Base-by-base conservation (phyloP, 345 rosid species). In the Hibiscus syriacus region DNA sequence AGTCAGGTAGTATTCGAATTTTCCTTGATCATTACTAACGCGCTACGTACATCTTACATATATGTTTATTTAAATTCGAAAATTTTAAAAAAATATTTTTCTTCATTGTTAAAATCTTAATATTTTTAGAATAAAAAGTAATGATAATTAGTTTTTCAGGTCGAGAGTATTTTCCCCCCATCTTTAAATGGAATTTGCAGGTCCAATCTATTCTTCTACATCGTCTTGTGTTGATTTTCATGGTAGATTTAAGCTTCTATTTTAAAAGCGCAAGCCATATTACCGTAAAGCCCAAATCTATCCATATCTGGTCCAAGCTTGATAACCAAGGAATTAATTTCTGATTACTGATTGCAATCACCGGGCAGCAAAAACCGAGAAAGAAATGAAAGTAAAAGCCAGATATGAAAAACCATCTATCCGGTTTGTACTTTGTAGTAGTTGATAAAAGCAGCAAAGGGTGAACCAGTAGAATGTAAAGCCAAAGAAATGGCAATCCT, bases 401-500 rank as follows among this genome's bases (percentile, higher is more conserved):
- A 36, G 39, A 36, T 2, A 45, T 45, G 49, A n/a, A n/a, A 59
- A 48, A 3, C 64, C 41, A 68, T 70, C 84, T 80, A 81, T 84
- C 88, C 79, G 0, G 6, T 64, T 11, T 13, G n/a, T n/a, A n/a
- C n/a, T n/a, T n/a, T n/a, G 10, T 0, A 45, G 38, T 52, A 60
- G 17, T 23, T 13, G 6, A 53, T 22, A 8, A 1, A 7, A 50
- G 7, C 46, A n/a, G 72, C 23, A 41, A 50, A 41, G 16, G 39
- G 70, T 48, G 63, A 69, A 54, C 17, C 38, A 62, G 61, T 45
- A 17, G 19, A 46, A 66, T 55, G 67, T 54, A 66, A 45, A 61
- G 29, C 43, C 64, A 54, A 17, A 30, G 14, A 48, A 81, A 84
- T 84, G 88, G 77, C 84, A 27, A 65, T 73, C 63, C 80, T 84